Evolutionary conservation across 2,329 filamentous ascomycete genomes (phyloP).

Genomic region (Aspergillus calidoustus): DNA sequence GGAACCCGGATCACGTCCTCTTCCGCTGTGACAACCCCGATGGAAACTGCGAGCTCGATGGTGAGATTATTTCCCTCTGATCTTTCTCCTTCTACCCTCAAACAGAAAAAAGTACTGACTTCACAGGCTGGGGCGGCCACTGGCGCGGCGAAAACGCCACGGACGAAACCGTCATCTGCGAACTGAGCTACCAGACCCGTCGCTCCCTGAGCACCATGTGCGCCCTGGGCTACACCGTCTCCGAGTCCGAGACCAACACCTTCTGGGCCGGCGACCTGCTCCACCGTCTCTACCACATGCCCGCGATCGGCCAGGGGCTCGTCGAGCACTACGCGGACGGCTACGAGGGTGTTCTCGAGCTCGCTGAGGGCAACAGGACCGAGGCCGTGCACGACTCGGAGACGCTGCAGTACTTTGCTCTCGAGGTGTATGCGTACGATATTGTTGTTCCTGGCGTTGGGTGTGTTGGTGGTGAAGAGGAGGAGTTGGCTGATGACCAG

Average conservation of each 20-base stretch:
- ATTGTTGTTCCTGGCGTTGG: slow-evolving; percentile 66
- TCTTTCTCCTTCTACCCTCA: too few relatives aligned
- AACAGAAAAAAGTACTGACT: neutral
- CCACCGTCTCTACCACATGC: slow-evolving; percentile 69
- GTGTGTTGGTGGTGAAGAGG: slow-evolving; percentile 54
- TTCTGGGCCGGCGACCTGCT: slow-evolving; percentile 71
- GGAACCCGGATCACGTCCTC: slow-evolving; percentile 60
- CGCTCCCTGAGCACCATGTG: slow-evolving; percentile 65
- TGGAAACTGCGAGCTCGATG: slow-evolving; percentile 61
- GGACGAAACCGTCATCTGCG: slow-evolving; percentile 71
- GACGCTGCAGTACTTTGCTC: slow-evolving; percentile 69
- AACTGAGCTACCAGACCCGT: slow-evolving; percentile 63
- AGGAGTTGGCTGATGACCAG: neutral
- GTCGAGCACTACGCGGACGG: slow-evolving; percentile 67
- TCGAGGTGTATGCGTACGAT: slow-evolving; percentile 68
- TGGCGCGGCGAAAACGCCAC: slow-evolving; percentile 69
- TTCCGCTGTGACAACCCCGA: slow-evolving; percentile 74
- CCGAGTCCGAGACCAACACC: slow-evolving; percentile 59
- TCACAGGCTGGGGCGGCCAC: slow-evolving; percentile 68
- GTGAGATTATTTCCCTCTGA: slow-evolving; percentile 32
- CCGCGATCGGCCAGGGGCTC: slow-evolving; percentile 61
- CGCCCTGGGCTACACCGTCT: slow-evolving; percentile 65
- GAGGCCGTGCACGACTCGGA: slow-evolving; percentile 63
- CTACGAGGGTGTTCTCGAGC: slow-evolving; percentile 59
- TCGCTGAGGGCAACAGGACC: slow-evolving; percentile 57